A percentile compares a stretch with the other conserved stretches of the same genome.
Conservation (phyloP, 2,329 filamentous ascomycete genomes). For the Lachnellula subtilissima region DNA sequence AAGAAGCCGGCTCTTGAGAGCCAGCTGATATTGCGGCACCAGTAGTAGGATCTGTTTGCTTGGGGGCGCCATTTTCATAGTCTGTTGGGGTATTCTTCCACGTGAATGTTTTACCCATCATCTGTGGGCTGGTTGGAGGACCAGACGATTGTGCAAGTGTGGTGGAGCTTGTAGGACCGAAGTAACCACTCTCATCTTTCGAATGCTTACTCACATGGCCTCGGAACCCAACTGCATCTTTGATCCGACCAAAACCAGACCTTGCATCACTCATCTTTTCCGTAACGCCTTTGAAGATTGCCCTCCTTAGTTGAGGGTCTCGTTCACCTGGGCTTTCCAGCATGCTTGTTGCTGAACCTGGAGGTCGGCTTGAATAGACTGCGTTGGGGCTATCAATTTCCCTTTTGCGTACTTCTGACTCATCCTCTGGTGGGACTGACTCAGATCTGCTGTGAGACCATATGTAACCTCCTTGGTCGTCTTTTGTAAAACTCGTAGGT, state of each 20-base stretch:
- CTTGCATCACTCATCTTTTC: slow-evolving; percentile 75
- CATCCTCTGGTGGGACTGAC: slow-evolving; percentile 48
- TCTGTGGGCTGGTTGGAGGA: slow-evolving; percentile 23
- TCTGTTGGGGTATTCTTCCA: slow-evolving; percentile 63
- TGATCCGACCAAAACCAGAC: slow-evolving; percentile 78
- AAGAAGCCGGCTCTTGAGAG: slow-evolving; percentile 2
- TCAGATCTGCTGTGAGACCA: slow-evolving; percentile 47
- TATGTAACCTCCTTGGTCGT: slow-evolving; percentile 45
- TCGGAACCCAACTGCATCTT: slow-evolving; percentile 66
- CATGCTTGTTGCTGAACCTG: slow-evolving; percentile 43
- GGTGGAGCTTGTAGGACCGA: slow-evolving; percentile 20
- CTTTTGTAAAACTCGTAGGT: slow-evolving; percentile 50
- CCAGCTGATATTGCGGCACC: slow-evolving; percentile 5
- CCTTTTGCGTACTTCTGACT: slow-evolving; percentile 35
- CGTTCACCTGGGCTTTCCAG: slow-evolving; percentile 51
- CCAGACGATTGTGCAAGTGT: slow-evolving; percentile 11
- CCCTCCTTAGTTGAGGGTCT: slow-evolving; percentile 52
- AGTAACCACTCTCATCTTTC: slow-evolving; percentile 41
- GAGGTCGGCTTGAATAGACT: slow-evolving; percentile 40
- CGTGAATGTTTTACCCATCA: slow-evolving; percentile 49
- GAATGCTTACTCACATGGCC: slow-evolving; percentile 52
- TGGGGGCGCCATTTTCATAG: slow-evolving; percentile 38
- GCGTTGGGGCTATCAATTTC: slow-evolving; percentile 42
- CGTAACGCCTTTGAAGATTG: slow-evolving; percentile 73
- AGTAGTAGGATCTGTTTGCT: slow-evolving; percentile 13